Base-by-base conservation (phyloP, 768 basidiomycete species). In the Boletus patriciae region DNA sequence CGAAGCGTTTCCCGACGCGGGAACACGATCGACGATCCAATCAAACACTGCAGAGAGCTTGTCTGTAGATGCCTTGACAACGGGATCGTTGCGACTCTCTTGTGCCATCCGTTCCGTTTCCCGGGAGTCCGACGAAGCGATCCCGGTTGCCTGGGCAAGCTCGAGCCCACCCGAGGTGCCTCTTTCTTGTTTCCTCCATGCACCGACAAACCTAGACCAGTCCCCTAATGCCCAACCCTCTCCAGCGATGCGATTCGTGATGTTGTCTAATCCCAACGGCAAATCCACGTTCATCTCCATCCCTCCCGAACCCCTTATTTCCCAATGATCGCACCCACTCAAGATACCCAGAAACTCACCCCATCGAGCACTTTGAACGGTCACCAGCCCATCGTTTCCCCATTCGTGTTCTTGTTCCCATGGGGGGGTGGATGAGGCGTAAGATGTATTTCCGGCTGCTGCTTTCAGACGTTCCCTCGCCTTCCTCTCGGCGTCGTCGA, bases 281-380 rank as follows among this genome's bases (percentile, higher is more conserved):
- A 84, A 70, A 60, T 90, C 84, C 1, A 86, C 76, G 45, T 78
- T 83, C 46, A 83, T 78, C 54, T 87, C 90, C 62, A 87, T 75
- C 4, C 94, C 92, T n/a, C 87, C 74, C 21, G 92, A 87, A 0
- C 96, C 97, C 59, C 97, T 76, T 69, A 98, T 82, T 64, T 96
- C 90, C 97, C 97, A 99, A 66, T 99, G 97, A 76, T 99, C 94
- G 63, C 87, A 89, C 2, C 87, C 88, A 60, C 96, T 90, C 66
- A 98, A 77, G 18, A 84, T 83, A 4, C 97, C 97, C 33, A 99
- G 75, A 70, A 94, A 98, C 67, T 97, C 92, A 18, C 97, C 97
- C 95, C 96, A 98, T 61, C 86, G 85, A 6, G 97, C 93, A 64
- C 89, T 91, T 62, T 90, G 85, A n/a, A 99, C 80, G 16, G 88